These are phyloP conservation scores for Lipomyces yamanashiensis DNA, from an alignment of 805 yeast species.

Conservation along the genomic window DNA sequence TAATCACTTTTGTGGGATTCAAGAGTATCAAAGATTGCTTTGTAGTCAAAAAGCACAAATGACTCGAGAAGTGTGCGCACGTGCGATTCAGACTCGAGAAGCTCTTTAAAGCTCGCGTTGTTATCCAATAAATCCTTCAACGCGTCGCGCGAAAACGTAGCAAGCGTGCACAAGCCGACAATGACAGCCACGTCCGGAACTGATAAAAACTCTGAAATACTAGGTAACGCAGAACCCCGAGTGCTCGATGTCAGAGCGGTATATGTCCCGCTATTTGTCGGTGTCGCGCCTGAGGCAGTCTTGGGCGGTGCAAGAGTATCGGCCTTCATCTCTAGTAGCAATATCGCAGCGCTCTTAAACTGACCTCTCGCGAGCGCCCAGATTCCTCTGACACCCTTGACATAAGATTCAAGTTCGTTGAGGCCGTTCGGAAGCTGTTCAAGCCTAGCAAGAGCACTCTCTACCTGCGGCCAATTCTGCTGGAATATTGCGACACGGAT, in stretches of 20 bases:
- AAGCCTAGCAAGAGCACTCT: constrained; percentile 18
- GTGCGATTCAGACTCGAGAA: constrained; percentile 30
- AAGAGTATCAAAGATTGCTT: constrained; percentile 13
- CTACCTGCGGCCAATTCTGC: constrained; percentile 31
- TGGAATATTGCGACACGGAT: constrained; percentile 29
- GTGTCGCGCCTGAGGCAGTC: neutral
- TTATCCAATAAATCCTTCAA: constrained; percentile 22
- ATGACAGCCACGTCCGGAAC: constrained; percentile 26
- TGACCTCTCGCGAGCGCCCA: constrained; percentile 17
- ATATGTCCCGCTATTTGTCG: neutral
- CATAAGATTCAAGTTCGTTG: constrained; percentile 21
- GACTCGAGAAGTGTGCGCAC: constrained; percentile 31
- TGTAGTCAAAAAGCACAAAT: constrained; percentile 28
- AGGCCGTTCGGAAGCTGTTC: constrained; percentile 22
- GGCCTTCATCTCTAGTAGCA: constrained; percentile 14
- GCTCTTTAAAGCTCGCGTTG: constrained; percentile 25
- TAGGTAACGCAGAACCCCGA: constrained; percentile 3
- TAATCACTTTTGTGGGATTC: constrained; percentile 25
- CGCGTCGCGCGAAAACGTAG: constrained; percentile 23
- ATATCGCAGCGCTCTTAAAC: constrained; percentile 18
- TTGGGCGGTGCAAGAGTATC: constrained; percentile 5
- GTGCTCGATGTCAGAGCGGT: neutral
- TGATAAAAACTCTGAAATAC: constrained; percentile 25
- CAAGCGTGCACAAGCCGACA: constrained; percentile 31
- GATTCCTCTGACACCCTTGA: constrained; percentile 23